Percentiles rank a stretch among this genome's conserved stretches.
Evolutionary conservation across 73 alveolate genomes (phyloP).

Genomic region (Durusdinium trenchii): DNA sequence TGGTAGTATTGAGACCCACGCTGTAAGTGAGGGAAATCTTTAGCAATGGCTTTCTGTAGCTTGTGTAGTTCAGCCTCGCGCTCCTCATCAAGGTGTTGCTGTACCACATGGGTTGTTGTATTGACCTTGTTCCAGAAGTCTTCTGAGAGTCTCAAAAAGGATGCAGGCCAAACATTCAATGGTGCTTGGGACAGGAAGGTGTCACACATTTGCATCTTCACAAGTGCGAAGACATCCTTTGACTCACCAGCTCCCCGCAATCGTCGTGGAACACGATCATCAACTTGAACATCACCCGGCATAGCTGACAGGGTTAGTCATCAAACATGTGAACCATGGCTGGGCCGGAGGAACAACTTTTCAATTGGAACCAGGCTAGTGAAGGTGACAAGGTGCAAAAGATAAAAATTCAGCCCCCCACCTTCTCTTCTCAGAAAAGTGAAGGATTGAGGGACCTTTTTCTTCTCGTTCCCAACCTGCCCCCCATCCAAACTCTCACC

Average conservation of each 20-base stretch:
- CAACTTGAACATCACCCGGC: background rate
- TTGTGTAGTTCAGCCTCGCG: background rate
- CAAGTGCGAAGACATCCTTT: slow-evolving; percentile 1
- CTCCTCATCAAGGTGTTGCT: background rate
- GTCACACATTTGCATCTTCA: background rate
- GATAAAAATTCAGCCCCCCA: too few species aligned
- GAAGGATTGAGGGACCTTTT: slow-evolving; percentile 22
- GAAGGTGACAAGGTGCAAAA: too few species aligned
- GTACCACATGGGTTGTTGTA: background rate
- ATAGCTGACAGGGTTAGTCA: slow-evolving; percentile 19
- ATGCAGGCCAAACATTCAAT: background rate
- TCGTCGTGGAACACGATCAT: slow-evolving; percentile 27
- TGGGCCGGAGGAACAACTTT: background rate
- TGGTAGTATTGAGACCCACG: background rate
- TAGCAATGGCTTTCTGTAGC: background rate
- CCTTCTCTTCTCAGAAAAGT: slow-evolving; percentile 5
- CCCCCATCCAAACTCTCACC: background rate
- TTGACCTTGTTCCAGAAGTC: background rate
- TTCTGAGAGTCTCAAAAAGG: background rate
- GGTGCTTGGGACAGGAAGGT: background rate
- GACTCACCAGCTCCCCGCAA: background rate
- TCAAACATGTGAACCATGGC: background rate
- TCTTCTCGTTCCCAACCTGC: background rate
- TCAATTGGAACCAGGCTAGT: background rate
- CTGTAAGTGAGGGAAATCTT: background rate